phyloP scores from a whole-genome alignment of 371 early-diverging fungal genomes.

The Thermomucor indicae-seudaticae region DNA sequence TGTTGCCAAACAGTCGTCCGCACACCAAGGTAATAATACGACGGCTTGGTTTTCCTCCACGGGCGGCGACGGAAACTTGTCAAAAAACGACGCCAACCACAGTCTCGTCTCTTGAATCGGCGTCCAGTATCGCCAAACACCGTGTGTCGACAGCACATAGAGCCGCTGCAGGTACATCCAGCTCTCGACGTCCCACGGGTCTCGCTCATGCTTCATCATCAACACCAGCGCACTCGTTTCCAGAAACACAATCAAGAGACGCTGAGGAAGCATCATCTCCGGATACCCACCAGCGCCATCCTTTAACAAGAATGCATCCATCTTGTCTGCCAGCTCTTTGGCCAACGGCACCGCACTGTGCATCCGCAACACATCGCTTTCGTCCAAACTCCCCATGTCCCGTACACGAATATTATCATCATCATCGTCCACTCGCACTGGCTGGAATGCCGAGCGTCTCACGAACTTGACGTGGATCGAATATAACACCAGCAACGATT shows the following conservation, averaged over 20 bases:
- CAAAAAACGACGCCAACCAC: slow-evolving; percentile 1
- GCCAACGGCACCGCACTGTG: slow-evolving; percentile 4
- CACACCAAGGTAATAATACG: too few species aligned
- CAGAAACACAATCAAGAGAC: slow-evolving; percentile 3
- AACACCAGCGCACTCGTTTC: slow-evolving; percentile 11
- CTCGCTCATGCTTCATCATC: slow-evolving; percentile 13
- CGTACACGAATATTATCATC: not conserved
- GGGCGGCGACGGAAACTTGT: slow-evolving; percentile 6
- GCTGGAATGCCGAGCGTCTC: too few species aligned
- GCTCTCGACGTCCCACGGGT: slow-evolving; percentile 4
- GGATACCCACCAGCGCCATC: not conserved
- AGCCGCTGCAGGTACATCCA: not conserved
- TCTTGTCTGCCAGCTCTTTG: not conserved
- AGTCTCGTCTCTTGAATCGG: slow-evolving; percentile 1
- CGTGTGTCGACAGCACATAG: not conserved
- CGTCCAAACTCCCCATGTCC: slow-evolving; percentile 2
- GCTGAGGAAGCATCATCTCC: not conserved
- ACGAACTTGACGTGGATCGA: slow-evolving; percentile 16
- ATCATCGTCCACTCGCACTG: not conserved
- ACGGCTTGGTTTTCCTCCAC: too few species aligned
- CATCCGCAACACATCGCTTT: slow-evolving; percentile 6
- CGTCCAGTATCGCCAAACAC: slow-evolving; percentile 8
- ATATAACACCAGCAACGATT: slow-evolving; percentile 12
- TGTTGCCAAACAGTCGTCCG: too few species aligned
- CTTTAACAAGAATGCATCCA: not conserved